Conservation (phyloP, 169 alveolate species). For the Perkinsus marinus region DNA sequence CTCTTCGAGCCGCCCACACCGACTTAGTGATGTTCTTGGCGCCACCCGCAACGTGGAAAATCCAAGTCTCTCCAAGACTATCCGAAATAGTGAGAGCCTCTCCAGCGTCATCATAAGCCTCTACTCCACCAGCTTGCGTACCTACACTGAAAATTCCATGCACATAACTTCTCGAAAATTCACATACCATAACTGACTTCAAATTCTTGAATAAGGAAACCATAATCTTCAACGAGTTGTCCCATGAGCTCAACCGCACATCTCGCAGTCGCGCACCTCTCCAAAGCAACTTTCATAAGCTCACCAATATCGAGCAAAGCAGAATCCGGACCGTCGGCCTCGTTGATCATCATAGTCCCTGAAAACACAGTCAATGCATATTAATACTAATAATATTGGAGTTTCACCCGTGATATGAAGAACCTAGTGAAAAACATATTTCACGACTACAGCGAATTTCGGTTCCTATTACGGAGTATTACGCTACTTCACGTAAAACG, state of each 20-base stretch:
- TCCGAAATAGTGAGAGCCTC: conserved; percentile 5
- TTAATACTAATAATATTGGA: too few relatives aligned
- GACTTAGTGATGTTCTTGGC: not conserved
- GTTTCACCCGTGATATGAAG: too few relatives aligned
- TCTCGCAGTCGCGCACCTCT: not conserved
- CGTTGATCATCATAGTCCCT: not conserved
- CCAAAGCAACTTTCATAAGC: conserved; percentile 8
- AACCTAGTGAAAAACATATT: too few relatives aligned
- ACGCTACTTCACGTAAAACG: not conserved
- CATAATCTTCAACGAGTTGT: not conserved
- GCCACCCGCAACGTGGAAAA: conserved; percentile 5
- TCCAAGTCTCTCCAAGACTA: not conserved
- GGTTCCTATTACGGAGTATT: too few relatives aligned
- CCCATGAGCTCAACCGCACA: conserved; percentile 5
- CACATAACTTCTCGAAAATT: not conserved
- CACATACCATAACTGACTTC: not conserved
- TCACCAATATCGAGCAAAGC: not conserved
- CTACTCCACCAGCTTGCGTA: not conserved
- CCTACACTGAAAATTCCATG: not conserved
- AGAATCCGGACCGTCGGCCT: not conserved
- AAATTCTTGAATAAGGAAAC: not conserved
- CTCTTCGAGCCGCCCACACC: not conserved
- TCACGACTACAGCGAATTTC: too few relatives aligned
- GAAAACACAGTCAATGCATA: not conserved
- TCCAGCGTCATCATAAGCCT: not conserved